These are phyloP conservation scores for Perilla frutescens DNA, from an alignment of 257 asterid species.

Conservation along the genomic window DNA sequence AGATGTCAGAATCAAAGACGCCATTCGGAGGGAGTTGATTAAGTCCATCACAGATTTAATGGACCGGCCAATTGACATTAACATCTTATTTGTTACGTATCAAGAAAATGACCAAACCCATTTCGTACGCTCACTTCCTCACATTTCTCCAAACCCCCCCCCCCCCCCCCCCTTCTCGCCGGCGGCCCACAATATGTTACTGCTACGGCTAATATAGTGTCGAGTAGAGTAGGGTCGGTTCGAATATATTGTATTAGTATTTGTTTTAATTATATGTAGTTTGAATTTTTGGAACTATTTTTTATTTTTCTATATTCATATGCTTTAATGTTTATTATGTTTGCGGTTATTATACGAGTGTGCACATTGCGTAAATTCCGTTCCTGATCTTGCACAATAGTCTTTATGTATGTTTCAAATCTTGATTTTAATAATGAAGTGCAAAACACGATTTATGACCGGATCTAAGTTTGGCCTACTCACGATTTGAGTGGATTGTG, in stretches of 20 bases:
- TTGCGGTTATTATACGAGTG: too few relatives aligned
- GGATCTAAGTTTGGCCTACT: not conserved
- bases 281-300: too few relatives aligned
- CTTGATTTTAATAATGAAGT: not conserved
- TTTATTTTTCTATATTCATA: too few relatives aligned
- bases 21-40: constrained; percentile 26
- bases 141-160: not conserved
- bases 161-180: constrained; percentile 3
- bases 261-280: too few relatives aligned
- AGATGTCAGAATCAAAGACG: constrained; percentile 12
- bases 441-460: not conserved
- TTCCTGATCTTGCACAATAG: too few relatives aligned
- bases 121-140: not conserved
- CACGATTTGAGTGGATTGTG: not conserved
- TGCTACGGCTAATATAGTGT: too few relatives aligned
- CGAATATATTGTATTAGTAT: too few relatives aligned
- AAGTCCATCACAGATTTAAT: constrained; percentile 21
- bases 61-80: constrained; percentile 31
- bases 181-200: constrained; percentile 17
- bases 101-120: constrained; percentile 19
- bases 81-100: not conserved
- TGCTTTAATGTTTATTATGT: too few relatives aligned
- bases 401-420: too few relatives aligned
- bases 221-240: too few relatives aligned
- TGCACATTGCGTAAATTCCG: too few relatives aligned